Percentiles rank a stretch among this genome's conserved stretches.
Conservation (phyloP, 164 flowering plant genomes). For the Chimonanthus praecox region DNA sequence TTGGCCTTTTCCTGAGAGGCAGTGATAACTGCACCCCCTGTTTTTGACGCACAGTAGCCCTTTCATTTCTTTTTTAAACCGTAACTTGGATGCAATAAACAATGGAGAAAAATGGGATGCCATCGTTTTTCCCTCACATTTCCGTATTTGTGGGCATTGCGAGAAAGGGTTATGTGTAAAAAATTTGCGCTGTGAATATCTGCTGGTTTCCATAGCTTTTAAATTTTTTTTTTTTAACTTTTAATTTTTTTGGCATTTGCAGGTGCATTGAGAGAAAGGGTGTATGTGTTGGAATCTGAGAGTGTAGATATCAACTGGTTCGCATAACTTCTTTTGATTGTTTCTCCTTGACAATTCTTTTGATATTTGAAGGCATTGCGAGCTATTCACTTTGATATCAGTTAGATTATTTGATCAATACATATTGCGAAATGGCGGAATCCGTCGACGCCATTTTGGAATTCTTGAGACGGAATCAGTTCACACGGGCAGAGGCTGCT, state of each 20-base stretch:
- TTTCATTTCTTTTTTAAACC: neutral
- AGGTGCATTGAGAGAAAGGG: neutral
- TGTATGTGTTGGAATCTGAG: neutral
- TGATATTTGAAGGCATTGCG: slow-evolving; percentile 1
- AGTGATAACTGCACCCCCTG: neutral
- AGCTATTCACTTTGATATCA: slow-evolving; percentile 9
- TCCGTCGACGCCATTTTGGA: slow-evolving; percentile 63
- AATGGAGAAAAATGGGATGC: neutral
- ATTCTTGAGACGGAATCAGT: slow-evolving; percentile 55
- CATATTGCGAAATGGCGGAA: slow-evolving; percentile 42
- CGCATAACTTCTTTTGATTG: neutral
- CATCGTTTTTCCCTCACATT: too few species aligned
- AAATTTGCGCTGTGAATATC: neutral
- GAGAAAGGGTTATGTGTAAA: neutral
- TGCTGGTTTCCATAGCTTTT: neutral
- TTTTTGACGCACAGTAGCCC: neutral
- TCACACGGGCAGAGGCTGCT: slow-evolving; percentile 81
- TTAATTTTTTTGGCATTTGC: neutral
- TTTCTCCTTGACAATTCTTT: neutral
- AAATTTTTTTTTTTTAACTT: neutral
- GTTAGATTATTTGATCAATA: neutral
- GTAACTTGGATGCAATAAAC: too few species aligned
- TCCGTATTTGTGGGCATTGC: neutral
- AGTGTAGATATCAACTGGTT: neutral
- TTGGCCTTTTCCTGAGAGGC: neutral